These are phyloP conservation scores for Pyrus bretschneideri DNA, from an alignment of 306 rosid genomes.

Conservation along the genomic window DNA sequence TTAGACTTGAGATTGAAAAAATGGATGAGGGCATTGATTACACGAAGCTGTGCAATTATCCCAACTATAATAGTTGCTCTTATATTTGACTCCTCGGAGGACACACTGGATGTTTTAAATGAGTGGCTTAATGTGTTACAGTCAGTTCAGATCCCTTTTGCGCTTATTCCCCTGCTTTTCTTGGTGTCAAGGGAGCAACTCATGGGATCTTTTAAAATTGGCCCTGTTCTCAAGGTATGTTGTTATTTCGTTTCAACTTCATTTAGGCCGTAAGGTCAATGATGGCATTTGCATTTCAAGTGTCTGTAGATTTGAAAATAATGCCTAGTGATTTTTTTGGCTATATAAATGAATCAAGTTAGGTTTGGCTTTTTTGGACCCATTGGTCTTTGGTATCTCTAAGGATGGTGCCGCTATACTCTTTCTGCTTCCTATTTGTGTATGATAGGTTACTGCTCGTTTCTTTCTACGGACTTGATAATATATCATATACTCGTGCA, in stretches of 20 bases:
- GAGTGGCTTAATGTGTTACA: slow-evolving; percentile 99
- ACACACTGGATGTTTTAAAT: slow-evolving; percentile 62
- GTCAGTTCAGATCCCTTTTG: slow-evolving; percentile 96
- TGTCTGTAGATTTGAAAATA: neutral
- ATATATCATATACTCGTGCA: neutral
- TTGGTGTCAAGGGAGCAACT: slow-evolving; percentile 86
- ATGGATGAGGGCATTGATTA: slow-evolving; percentile 85
- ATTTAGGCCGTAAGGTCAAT: neutral
- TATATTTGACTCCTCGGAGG: slow-evolving; percentile 64
- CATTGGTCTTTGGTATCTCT: too few relatives aligned
- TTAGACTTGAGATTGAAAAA: slow-evolving; percentile 79
- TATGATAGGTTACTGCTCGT: too few relatives aligned
- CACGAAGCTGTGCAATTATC: slow-evolving; percentile 78
- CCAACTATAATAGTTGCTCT: slow-evolving; percentile 91
- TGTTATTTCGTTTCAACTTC: slow-evolving; percentile 1
- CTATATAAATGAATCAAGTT: neutral
- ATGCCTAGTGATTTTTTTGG: neutral
- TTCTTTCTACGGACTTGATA: neutral
- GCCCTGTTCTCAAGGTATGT: slow-evolving; percentile 68
- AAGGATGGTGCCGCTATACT: too few relatives aligned
- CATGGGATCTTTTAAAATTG: slow-evolving; percentile 87
- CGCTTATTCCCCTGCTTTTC: slow-evolving; percentile 87
- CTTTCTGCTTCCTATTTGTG: too few relatives aligned
- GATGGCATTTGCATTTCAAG: neutral
- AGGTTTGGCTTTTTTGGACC: too few relatives aligned